Base-by-base conservation (phyloP, 768 basidiomycete genomes). In the Pleurotus eryngii region DNA sequence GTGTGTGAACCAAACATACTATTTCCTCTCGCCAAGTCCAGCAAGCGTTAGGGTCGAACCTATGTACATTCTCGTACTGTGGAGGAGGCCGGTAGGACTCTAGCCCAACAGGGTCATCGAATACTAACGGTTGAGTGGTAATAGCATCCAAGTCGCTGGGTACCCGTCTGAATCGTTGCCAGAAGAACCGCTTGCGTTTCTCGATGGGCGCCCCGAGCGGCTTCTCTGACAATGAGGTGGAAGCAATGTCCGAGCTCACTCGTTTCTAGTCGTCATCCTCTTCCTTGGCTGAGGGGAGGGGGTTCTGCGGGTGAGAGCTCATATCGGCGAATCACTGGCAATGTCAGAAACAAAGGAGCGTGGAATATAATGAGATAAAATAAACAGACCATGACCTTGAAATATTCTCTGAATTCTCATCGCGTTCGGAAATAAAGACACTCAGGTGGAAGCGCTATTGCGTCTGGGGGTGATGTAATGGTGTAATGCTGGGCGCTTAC, bases 121-220 rank as follows among this genome's bases (percentile, higher is more conserved):
- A n/a, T n/a, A n/a, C n/a, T n/a, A n/a, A n/a, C n/a, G n/a, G n/a
- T n/a, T n/a, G n/a, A n/a, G n/a, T n/a, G n/a, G n/a, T n/a, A n/a
- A n/a, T n/a, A n/a, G n/a, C n/a, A n/a, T n/a, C n/a, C n/a, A n/a
- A n/a, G n/a, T n/a, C n/a, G n/a, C n/a, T n/a, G n/a, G n/a, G n/a
- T n/a, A n/a, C n/a, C n/a, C n/a, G n/a, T n/a, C n/a, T 35, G 30
- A 67, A 69, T 45, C 64, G 66, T 35, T 68, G 62, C 63, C 68
- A 75, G 51, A 78, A 69, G 20, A 66, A 59, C n/a, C 59, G 55
- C 9, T 62, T 51, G 22, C 53, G 51, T 20, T 51, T 62, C 8
- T 73, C 66, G 6, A 68, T 38, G 4, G 74, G 69, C 17, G 64
- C 68, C 8, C 49, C 49, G 27, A 50, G 49, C 12, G 67, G 70